Conservation (phyloP, 2,329 filamentous ascomycete genomes). For the Aspergillus thermomutatus region DNA sequence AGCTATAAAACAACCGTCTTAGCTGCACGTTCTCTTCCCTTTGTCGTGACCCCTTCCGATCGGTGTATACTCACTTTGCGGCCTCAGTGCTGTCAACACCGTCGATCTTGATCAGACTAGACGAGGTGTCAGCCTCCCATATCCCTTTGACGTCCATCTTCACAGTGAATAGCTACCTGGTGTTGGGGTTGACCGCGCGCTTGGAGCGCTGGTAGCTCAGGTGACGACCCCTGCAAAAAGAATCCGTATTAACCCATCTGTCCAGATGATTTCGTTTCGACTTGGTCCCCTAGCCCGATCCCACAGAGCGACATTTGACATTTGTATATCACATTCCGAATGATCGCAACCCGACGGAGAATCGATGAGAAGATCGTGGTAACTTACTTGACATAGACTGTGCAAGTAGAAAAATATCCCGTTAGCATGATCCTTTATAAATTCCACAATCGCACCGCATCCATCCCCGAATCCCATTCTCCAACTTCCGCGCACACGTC, state of each 20-base stretch:
- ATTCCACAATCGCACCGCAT: constrained; percentile 1
- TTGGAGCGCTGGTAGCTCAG: constrained; percentile 96
- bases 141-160: constrained; percentile 6
- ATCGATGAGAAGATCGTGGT: constrained; percentile 20
- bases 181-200: constrained; percentile 85
- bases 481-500: constrained; percentile 9
- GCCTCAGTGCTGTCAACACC: constrained; percentile 87
- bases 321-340: constrained; percentile 9
- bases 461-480: constrained; percentile 10
- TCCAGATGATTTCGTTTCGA: constrained; percentile 10
- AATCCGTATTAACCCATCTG: constrained; percentile 34
- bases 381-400: constrained; percentile 90
- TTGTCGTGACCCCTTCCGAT: background rate
- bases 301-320: constrained; percentile 1
- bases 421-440: constrained; percentile 26
- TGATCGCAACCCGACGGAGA: constrained; percentile 16
- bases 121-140: constrained; percentile 23
- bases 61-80: constrained; percentile 63
- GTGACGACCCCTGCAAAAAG: constrained; percentile 78
- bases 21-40: constrained; percentile 12
- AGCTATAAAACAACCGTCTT: constrained; percentile 46
- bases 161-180: constrained; percentile 46
- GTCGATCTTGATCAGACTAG: constrained; percentile 94
- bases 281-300: constrained; percentile 9
- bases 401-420: constrained; percentile 19